Evolutionary conservation across 805 yeast genomes (phyloP).

Genomic region (Teunomyces barrocoloradensis): DNA sequence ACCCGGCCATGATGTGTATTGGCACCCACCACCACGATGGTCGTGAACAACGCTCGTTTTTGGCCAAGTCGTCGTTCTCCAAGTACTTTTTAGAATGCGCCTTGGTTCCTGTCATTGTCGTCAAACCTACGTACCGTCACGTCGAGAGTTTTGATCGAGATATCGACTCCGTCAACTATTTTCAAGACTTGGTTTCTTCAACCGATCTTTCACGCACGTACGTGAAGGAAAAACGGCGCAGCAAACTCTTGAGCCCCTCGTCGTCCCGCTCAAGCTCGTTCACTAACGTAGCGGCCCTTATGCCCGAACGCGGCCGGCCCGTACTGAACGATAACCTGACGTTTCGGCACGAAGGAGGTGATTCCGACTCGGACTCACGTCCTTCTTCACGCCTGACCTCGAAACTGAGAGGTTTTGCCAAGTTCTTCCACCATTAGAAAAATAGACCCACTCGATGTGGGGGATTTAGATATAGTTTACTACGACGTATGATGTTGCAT

Average conservation of each 20-base stretch:
- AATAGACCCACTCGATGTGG: background rate
- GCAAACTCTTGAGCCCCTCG: constrained; percentile 16
- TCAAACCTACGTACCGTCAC: constrained; percentile 37
- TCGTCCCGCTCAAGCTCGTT: constrained; percentile 16
- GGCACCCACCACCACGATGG: constrained; percentile 34
- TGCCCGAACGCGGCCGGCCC: constrained; percentile 11
- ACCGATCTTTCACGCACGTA: constrained; percentile 1
- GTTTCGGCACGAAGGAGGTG: constrained; percentile 3
- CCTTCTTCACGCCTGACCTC: constrained; percentile 19
- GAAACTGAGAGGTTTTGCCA: constrained; percentile 11
- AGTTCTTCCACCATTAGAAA: constrained; percentile 13
- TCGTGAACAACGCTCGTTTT: constrained; percentile 21
- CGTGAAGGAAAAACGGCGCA: constrained; percentile 17
- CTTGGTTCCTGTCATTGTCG: constrained; percentile 43
- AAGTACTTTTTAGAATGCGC: constrained; percentile 43
- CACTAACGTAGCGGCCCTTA: constrained; percentile 14
- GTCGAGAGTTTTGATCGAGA: constrained; percentile 29
- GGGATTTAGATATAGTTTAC: background rate
- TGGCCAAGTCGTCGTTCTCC: constrained; percentile 35
- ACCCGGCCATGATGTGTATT: constrained; percentile 45
- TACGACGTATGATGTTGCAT: background rate
- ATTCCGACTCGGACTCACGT: constrained; percentile 3
- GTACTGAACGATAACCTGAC: background rate
- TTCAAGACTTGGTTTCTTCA: constrained; percentile 28
- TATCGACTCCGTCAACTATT: constrained; percentile 33